A percentile compares a stretch with the other conserved stretches of the same genome.
phyloP scores from a whole-genome alignment of 2,329 filamentous ascomycete genomes.

The Pleomassaria siparia region DNA sequence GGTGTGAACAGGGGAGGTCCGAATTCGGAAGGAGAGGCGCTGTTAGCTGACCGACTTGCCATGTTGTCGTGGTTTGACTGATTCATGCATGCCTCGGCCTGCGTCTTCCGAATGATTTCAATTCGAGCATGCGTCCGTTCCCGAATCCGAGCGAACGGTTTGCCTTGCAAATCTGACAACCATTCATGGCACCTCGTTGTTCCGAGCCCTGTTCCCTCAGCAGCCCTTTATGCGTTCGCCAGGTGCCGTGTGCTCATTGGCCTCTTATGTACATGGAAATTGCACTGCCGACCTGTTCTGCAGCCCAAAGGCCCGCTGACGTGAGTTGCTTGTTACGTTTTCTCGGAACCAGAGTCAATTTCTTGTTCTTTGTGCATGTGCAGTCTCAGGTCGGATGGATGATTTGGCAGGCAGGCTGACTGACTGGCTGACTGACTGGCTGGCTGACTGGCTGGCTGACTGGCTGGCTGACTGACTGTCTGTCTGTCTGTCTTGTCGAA shows the following conservation, averaged over 20 bases:
- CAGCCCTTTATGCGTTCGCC: slow-evolving; percentile 10
- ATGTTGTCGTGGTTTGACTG: background rate
- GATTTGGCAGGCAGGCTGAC: background rate
- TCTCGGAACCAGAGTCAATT: background rate
- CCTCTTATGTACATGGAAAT: background rate
- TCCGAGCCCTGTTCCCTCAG: slow-evolving; percentile 13
- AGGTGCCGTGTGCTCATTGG: background rate
- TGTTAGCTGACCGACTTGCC: background rate
- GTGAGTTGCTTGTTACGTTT: background rate
- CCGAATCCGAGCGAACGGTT: slow-evolving; percentile 10
- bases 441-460: too few species aligned
- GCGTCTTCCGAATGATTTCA: slow-evolving; percentile 4
- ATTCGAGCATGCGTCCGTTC: slow-evolving; percentile 2
- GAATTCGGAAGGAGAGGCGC: background rate
- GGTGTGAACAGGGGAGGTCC: background rate
- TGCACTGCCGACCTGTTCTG: background rate
- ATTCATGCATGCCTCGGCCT: background rate
- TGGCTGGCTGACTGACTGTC: too few species aligned
- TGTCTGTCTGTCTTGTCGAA: too few species aligned
- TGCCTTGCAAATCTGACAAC: background rate
- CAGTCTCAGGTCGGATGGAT: background rate
- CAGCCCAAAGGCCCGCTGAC: background rate
- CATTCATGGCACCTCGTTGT: slow-evolving; percentile 16
- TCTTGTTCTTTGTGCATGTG: background rate
- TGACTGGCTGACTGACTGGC: too few species aligned